phyloP scores from a whole-genome alignment of 1,284 basidiomycete genomes.

The Tylopilus orsonianus region DNA sequence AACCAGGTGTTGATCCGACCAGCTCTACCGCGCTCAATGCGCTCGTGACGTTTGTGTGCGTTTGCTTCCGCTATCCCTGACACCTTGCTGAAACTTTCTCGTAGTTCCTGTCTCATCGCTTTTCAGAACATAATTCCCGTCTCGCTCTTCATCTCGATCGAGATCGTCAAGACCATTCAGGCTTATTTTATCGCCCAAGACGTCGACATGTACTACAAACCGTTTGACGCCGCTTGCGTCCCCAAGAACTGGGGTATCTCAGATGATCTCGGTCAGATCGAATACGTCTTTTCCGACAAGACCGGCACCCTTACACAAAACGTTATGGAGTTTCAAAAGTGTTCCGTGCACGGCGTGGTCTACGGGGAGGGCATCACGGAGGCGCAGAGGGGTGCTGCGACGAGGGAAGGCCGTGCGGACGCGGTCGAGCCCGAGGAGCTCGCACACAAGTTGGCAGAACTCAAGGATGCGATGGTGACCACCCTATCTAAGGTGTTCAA shows the following conservation, averaged over 20 bases:
- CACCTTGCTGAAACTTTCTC: constrained; percentile 16
- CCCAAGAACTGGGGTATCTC: constrained; percentile 99
- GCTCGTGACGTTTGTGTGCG: constrained; percentile 88
- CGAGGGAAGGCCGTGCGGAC: constrained; percentile 72
- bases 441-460: constrained; percentile 55
- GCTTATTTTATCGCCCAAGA: constrained; percentile 98
- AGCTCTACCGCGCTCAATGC: constrained; percentile 70
- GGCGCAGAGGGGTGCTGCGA: constrained; percentile 90
- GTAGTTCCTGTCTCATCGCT: constrained; percentile 82
- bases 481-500: constrained; percentile 79
- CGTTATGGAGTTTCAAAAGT: constrained; percentile 98
- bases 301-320: constrained; percentile 96
- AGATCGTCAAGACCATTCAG: constrained; percentile 97
- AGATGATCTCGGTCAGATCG: constrained; percentile 96
- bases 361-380: constrained; percentile 96
- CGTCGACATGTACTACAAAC: constrained; percentile 93
- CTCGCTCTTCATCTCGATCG: constrained; percentile 96
- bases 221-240: constrained; percentile 85
- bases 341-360: constrained; percentile 79
- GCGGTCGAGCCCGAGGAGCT: constrained; percentile 71
- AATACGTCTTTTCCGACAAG: constrained; percentile 98
- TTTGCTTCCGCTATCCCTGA: constrained; percentile 14
- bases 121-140: constrained; percentile 99
- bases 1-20: constrained; percentile 63
- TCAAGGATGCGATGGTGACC: constrained; percentile 80